Percentiles rank a stretch among this genome's conserved stretches.
phyloP scores from a whole-genome alignment of 495 filamentous ascomycete species.

The Trichoderma parareesei region DNA sequence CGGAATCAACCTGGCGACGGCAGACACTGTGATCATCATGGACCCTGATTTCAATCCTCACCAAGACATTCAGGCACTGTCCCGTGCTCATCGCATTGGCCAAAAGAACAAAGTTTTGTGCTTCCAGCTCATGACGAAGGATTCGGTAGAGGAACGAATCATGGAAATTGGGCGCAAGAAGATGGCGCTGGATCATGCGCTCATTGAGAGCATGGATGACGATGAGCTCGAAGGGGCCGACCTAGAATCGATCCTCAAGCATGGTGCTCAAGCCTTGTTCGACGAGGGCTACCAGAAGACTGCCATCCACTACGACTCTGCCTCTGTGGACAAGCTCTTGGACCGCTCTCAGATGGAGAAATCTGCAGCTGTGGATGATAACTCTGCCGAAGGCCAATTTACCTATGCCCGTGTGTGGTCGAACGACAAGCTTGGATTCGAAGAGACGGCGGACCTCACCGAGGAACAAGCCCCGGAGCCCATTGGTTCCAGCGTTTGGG shows the following conservation, averaged over 20 bases:
- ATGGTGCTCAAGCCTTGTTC: conserved; percentile 83
- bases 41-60: conserved; percentile 98
- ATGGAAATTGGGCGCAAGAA: conserved; percentile 94
- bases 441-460: conserved; percentile 35
- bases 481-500: conserved; percentile 66
- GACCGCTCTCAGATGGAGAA: conserved; percentile 78
- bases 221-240: conserved; percentile 68
- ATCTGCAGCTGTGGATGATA: conserved; percentile 45
- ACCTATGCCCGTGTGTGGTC: conserved; percentile 90
- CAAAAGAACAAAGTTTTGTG: conserved; percentile 93
- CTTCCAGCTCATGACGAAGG: conserved; percentile 85
- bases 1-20: conserved; percentile 94
- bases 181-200: conserved; percentile 82
- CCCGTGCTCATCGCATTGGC: conserved; percentile 89
- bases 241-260: conserved; percentile 78
- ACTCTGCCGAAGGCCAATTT: conserved; percentile 68
- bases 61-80: conserved; percentile 93
- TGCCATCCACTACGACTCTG: conserved; percentile 65
- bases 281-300: conserved; percentile 59
- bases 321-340: conserved; percentile 76
- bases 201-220: conserved; percentile 82
- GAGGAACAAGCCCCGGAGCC: conserved; percentile 51
- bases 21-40: conserved; percentile 96
- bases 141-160: conserved; percentile 89
- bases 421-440: conserved; percentile 52